Base-by-base conservation (phyloP, 2,329 filamentous ascomycete genomes). In the Diaporthe velutina region DNA sequence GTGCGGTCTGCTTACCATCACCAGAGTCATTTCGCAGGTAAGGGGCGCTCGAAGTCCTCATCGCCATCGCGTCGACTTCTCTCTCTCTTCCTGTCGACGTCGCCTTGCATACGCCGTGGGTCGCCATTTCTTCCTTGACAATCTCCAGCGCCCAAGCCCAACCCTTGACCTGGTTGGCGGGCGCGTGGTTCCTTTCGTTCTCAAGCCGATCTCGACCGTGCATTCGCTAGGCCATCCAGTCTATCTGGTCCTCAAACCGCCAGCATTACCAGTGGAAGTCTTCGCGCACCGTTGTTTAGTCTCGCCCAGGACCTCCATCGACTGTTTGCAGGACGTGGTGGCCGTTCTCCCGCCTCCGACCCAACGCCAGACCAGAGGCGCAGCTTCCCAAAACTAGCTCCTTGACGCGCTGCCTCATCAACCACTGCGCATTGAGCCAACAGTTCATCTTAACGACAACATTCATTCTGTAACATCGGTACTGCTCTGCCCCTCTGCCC, bases 191-290 rank as follows among this genome's bases (percentile, higher is more conserved):
- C 35, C 42, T 71, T 42, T 52, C 28, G n/a, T 48, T 45, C 48
- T 45, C 55, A 40, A 50, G 30, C 52, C 67, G 35, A 70, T 42
- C 25, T 58, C 54, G 30, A 70, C 50, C 38, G 50, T 70, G 67
- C 67, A 70, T 57, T 58, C 52, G 54, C 52, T 57, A 70, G 52
- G 30, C 48, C 50, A 45, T 57, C 67, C 67, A 35, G 67, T 40
- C 64, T 54, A 54, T 50, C 30, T 38, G 45, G 64, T 38, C 64
- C 33, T 67, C 45, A 52, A 67, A 67, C 45, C 64, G 33, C 42
- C 45, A 38, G 48, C 30, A 67, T n/a, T 25, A 61, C 40, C n/a
- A 33, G 22, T 28, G 35, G 38, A 10, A 61, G 58, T 9, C 40
- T 30, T 57, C 55, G 70, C 25, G 38, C 58, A 19, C 45, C 4